Evolutionary conservation across 345 rosid species (phyloP).

Genomic region (Syzygium oleosum): DNA sequence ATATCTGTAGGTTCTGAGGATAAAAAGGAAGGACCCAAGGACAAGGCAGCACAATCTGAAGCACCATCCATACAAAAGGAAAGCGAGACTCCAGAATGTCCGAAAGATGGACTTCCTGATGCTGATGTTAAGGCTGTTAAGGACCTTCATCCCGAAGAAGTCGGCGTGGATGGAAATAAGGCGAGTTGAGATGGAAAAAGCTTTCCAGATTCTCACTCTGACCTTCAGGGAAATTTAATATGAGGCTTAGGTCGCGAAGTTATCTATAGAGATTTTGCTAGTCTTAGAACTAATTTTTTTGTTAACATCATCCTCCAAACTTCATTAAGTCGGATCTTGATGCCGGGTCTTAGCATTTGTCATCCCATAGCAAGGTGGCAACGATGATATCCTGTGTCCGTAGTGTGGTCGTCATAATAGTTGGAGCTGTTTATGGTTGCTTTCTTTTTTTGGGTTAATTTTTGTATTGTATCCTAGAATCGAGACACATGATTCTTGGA

Average conservation of each 20-base stretch:
- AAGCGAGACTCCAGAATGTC: neutral
- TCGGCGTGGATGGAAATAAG: neutral
- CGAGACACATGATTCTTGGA: neutral
- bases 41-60: neutral
- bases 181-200: neutral
- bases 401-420: neutral
- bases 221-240: neutral
- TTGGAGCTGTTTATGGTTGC: neutral
- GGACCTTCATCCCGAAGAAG: neutral
- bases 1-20: neutral
- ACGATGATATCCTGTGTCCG: neutral
- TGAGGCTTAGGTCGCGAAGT: neutral
- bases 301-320: neutral
- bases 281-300: neutral
- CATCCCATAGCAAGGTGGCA: neutral
- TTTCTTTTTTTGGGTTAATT: neutral
- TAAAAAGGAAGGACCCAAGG: neutral
- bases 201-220: neutral
- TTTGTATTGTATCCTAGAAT: neutral
- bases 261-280: neutral
- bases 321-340: neutral
- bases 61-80: neutral
- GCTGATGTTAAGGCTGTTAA: neutral
- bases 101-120: neutral
- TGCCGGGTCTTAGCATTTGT: neutral